Conservation (phyloP, 2,329 filamentous ascomycete genomes). For the Colletotrichum sp. region DNA sequence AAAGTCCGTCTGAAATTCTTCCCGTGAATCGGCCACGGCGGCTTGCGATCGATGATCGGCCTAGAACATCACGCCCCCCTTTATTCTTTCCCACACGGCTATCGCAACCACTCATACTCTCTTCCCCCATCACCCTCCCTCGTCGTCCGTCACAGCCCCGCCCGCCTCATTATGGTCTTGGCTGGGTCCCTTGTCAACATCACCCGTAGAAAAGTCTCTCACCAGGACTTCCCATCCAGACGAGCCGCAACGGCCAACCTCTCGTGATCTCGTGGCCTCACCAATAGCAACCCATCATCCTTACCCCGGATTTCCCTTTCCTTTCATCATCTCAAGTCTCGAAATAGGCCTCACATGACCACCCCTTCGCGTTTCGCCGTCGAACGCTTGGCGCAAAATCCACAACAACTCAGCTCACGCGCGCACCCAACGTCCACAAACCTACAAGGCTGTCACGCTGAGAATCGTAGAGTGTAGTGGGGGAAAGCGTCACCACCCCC, state of each 20-base stretch:
- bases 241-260: background rate
- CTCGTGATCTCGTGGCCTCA: background rate
- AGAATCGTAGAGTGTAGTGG: background rate
- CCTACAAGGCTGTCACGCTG: slow-evolving; percentile 1
- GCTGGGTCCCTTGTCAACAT: background rate
- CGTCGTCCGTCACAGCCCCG: background rate
- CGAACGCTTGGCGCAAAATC: background rate
- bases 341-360: slow-evolving; percentile 9
- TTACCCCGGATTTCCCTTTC: background rate
- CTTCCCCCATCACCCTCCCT: background rate
- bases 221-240: background rate
- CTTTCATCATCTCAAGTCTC: background rate
- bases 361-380: slow-evolving; percentile 5
- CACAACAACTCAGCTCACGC: background rate
- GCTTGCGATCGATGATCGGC: slow-evolving; percentile 15
- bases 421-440: background rate
- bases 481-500: background rate
- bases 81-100: background rate
- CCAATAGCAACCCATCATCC: background rate
- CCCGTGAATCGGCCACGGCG: slow-evolving; percentile 2
- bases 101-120: background rate
- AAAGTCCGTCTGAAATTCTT: background rate
- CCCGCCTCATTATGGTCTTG: background rate
- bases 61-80: background rate
- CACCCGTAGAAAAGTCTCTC: background rate